These are phyloP conservation scores for Pouteria glomerata DNA, from an alignment of 148 eudicot genomes.

Conservation along the genomic window DNA sequence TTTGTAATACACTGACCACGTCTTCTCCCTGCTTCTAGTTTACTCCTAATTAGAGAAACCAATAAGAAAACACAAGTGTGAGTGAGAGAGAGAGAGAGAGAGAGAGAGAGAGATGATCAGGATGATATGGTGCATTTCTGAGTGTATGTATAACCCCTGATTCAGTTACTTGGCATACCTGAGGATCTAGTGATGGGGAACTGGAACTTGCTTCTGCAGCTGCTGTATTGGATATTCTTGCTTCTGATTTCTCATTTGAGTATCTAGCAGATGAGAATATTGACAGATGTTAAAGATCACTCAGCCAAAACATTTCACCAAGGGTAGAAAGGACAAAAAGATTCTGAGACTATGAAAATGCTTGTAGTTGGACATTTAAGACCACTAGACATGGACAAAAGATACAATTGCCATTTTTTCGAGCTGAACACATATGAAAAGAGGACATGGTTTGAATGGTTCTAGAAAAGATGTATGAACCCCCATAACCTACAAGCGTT, in stretches of 20 bases:
- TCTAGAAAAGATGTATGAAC: no score
- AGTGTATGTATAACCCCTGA: not conserved
- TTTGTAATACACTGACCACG: not conserved
- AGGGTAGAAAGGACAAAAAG: not conserved
- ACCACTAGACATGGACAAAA: not conserved
- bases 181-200: constrained; percentile 28
- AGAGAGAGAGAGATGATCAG: not conserved
- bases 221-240: constrained; percentile 54
- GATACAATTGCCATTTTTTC: not conserved
- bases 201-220: constrained; percentile 34
- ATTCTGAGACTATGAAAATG: not conserved
- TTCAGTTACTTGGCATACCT: constrained; percentile 37
- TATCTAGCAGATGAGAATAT: constrained; percentile 35
- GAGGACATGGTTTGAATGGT: no score
- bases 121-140: not conserved
- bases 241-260: constrained; percentile 94
- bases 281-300: constrained; percentile 9
- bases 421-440: no score
- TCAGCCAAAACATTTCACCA: not conserved
- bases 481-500: no score
- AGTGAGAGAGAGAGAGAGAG: not conserved
- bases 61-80: no score
- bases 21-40: not conserved
- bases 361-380: not conserved
- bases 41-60: constrained; percentile 3